phyloP scores from a whole-genome alignment of 345 rosid species.

The Lumnitzera littorea region DNA sequence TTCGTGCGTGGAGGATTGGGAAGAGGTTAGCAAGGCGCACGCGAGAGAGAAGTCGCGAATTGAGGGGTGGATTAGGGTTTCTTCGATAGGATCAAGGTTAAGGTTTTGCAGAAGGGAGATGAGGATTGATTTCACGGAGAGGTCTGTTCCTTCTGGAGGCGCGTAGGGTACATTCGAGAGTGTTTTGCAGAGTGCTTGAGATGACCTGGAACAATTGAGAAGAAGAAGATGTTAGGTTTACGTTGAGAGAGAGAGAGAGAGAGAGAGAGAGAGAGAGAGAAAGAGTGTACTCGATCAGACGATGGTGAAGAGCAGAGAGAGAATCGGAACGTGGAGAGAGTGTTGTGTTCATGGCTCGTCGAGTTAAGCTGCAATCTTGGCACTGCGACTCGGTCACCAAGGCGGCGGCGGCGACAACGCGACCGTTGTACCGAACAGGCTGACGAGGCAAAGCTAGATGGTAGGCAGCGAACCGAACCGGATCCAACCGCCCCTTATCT shows the following conservation, averaged over 20 bases:
- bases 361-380: too few relatives aligned
- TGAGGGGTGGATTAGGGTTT: conserved; percentile 14
- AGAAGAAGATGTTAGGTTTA: not conserved
- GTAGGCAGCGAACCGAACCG: too few relatives aligned
- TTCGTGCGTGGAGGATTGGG: conserved; percentile 46
- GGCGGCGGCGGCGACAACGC: too few relatives aligned
- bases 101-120: conserved; percentile 37
- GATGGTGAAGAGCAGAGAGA: conserved; percentile 27
- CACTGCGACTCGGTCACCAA: too few relatives aligned
- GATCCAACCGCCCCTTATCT: too few relatives aligned
- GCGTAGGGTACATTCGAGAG: conserved; percentile 33
- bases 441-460: too few relatives aligned
- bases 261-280: conserved; percentile 2
- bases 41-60: conserved; percentile 53
- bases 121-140: conserved; percentile 42
- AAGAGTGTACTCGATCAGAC: conserved; percentile 39
- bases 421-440: too few relatives aligned
- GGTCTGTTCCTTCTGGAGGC: conserved; percentile 34
- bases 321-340: conserved; percentile 5
- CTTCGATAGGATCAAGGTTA: conserved; percentile 1
- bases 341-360: too few relatives aligned
- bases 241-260: not conserved
- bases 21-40: conserved; percentile 53
- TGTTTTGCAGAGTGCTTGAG: conserved; percentile 26
- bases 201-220: conserved; percentile 28